A percentile compares a stretch with the other conserved stretches of the same genome.
These are phyloP conservation scores for Calonectria hawksworthii DNA, from an alignment of 2,329 filamentous ascomycete genomes.

Conservation along the genomic window DNA sequence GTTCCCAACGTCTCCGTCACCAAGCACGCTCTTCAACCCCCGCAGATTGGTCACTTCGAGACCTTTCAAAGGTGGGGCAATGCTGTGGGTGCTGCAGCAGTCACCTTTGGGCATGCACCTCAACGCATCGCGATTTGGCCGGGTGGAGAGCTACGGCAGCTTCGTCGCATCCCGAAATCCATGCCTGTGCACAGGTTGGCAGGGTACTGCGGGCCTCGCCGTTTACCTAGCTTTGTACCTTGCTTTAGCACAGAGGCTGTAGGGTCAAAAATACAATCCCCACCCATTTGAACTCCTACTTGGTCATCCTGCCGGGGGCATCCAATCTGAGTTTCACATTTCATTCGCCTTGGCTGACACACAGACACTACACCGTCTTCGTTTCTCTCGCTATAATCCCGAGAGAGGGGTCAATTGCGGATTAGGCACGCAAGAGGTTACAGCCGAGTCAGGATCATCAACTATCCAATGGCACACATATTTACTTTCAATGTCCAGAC, in stretches of 20 bases:
- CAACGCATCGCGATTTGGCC: slow-evolving; percentile 19
- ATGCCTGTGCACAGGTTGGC: not conserved
- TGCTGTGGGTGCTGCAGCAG: slow-evolving; percentile 11
- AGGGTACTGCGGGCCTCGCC: not conserved
- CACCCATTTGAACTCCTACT: not conserved
- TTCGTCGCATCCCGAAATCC: not conserved
- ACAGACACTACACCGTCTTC: not conserved
- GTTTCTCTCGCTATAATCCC: not conserved
- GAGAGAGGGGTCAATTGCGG: not conserved
- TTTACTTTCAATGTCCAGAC: not conserved
- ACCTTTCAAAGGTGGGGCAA: slow-evolving; percentile 19
- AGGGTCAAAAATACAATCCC: not conserved
- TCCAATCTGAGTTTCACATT: not conserved
- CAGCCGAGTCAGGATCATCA: not conserved
- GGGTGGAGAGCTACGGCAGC: slow-evolving; percentile 4
- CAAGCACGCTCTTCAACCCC: not conserved
- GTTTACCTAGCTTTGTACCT: slow-evolving; percentile 14
- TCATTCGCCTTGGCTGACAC: not conserved
- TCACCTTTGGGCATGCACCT: slow-evolving; percentile 17
- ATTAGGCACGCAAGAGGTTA: not conserved
- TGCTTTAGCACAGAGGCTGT: slow-evolving; percentile 2
- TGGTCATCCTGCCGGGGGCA: not conserved
- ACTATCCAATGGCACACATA: not conserved
- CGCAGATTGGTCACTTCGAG: slow-evolving; percentile 5
- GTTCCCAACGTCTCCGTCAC: slow-evolving; percentile 1